Evolutionary conservation across 768 basidiomycete species (phyloP).

Genomic region (Dioszegia hungarica): DNA sequence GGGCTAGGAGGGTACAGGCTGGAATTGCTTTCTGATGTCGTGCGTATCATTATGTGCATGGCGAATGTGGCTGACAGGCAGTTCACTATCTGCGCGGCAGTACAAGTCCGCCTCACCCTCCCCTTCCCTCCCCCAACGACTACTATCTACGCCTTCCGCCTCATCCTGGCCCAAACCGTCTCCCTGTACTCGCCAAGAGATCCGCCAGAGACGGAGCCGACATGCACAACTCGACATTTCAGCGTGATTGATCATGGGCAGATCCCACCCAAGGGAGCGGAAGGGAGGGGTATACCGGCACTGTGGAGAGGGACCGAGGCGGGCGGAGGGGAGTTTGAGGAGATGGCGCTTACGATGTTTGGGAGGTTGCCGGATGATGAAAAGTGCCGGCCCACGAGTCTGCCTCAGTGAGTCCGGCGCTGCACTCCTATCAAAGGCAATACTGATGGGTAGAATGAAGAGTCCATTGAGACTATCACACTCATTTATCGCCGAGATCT

Average conservation of each 20-base stretch:
- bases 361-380: constrained; percentile 36
- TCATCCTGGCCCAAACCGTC: constrained; percentile 23
- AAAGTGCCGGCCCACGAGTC: constrained; percentile 22
- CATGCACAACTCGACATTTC: constrained; percentile 7
- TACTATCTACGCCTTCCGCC: constrained; percentile 28
- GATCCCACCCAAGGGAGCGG: constrained; percentile 7
- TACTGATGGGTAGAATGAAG: constrained; percentile 16
- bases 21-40: constrained; percentile 8
- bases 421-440: background rate
- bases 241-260: constrained; percentile 7
- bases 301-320: constrained; percentile 14
- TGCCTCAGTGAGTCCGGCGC: constrained; percentile 17
- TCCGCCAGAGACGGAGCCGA: constrained; percentile 6
- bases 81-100: constrained; percentile 27
- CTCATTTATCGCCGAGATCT: constrained; percentile 27
- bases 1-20: constrained; percentile 13
- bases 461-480: constrained; percentile 31
- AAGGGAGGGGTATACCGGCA: constrained; percentile 1
- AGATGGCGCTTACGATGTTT: background rate
- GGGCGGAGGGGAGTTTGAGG: constrained; percentile 18
- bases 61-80: no score
- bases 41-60: background rate
- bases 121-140: constrained; percentile 11
- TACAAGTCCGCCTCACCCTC: constrained; percentile 17
- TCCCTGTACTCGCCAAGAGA: constrained; percentile 26